These are phyloP conservation scores for Fusarium begoniae DNA, from an alignment of 2,329 filamentous ascomycete species.

Conservation along the genomic window DNA sequence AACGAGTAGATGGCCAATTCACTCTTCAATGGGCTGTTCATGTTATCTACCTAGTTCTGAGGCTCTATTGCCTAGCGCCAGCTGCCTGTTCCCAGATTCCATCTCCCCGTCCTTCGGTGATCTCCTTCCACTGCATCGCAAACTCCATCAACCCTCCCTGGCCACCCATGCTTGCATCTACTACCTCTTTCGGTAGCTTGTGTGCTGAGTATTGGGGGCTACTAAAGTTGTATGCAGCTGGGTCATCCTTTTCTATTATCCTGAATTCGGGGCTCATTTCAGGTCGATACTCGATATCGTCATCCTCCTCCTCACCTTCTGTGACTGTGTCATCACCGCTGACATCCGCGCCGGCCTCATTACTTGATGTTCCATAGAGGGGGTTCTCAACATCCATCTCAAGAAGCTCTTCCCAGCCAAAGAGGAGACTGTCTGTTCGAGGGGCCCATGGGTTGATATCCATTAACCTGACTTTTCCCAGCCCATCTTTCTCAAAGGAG, in stretches of 20 bases:
- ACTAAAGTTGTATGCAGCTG: conserved; percentile 86
- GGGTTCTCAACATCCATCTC: conserved; percentile 71
- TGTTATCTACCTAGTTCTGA: not conserved
- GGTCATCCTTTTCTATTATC: conserved; percentile 83
- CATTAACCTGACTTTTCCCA: conserved; percentile 83
- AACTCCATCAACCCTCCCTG: conserved; percentile 85
- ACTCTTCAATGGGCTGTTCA: not conserved
- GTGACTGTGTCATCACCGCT: conserved; percentile 50
- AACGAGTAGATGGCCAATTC: not conserved
- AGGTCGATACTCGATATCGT: conserved; percentile 59
- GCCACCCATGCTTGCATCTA: conserved; percentile 73
- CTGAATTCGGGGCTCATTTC: conserved; percentile 80
- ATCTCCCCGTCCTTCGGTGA: conserved; percentile 54
- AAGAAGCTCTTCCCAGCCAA: conserved; percentile 89
- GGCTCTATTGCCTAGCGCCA: conserved; percentile 17
- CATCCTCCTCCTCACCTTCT: conserved; percentile 52
- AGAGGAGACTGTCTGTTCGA: conserved; percentile 87
- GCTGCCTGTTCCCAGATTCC: conserved; percentile 52
- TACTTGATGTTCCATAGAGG: conserved; percentile 58
- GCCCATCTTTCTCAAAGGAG: conserved; percentile 62
- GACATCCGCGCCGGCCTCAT: conserved; percentile 45
- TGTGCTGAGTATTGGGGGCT: conserved; percentile 92
- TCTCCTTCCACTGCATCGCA: conserved; percentile 76
- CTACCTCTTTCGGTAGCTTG: conserved; percentile 93
- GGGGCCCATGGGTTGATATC: conserved; percentile 97